Base-by-base conservation (phyloP, 139 green algal genomes). In the Closterium sp. region DNA sequence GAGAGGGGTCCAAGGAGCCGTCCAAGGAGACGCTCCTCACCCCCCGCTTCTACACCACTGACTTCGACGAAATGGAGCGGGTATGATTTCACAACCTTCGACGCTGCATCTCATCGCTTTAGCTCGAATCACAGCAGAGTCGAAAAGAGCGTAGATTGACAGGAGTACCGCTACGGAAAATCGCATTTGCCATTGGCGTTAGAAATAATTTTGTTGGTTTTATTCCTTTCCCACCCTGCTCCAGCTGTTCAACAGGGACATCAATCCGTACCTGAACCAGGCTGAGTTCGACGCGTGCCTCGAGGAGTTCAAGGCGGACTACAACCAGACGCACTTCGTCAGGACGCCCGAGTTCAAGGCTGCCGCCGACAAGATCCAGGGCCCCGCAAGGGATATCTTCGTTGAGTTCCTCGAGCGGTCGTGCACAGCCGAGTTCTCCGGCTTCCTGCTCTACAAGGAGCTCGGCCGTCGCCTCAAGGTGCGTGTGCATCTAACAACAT, bases 361-460 rank as follows among this genome's bases (percentile, higher is more conserved):
- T 42, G 97, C 97, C 10, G 98, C 98, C 30, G 97, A 99, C 90
- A 97, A 97, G 87, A 98, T 99, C 89, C 88, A 96, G 87, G 98
- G 98, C 70, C 92, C 96, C 27, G 95, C 96, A 0, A 95, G 98
- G 91, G 98, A 98, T 91, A 99, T 99, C 94, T 99, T 99, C 93
- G 97, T 99, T n/a, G 98, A 99, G 97, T 99, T 99, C 95, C 95
- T 99, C 93, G 98, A 99, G 96, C 97, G 98, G 62, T 99, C 97
- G 10, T 99, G 98, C 97, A 99, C 98, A 31, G 98, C 98, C 2
- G 98, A 99, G 96, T 99, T 99, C 95, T 98, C 95, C 32, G 98
- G 98, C 90, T 99, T 99, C 96, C 95, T 99, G 86, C 96, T 99
- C 27, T 99, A 99, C 97, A 99, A 99, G 96, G 98, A 99, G 97